Base-by-base conservation (phyloP, 2,329 filamentous ascomycete species). In the Aspergillus carbonarius region DNA sequence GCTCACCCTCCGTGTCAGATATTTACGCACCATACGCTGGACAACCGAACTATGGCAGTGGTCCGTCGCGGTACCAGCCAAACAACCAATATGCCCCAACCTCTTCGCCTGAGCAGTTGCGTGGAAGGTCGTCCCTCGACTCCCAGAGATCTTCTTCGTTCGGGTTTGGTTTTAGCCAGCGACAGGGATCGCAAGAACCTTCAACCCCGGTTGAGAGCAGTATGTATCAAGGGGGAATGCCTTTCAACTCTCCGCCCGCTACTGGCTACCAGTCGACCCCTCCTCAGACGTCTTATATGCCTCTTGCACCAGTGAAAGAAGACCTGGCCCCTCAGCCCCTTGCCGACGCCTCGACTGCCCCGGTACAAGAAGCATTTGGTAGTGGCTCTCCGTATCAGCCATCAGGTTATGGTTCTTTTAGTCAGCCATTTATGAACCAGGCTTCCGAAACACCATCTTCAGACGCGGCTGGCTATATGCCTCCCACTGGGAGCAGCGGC, bases 1-100 rank as follows among this genome's bases (percentile, higher is more conserved):
- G 89, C 42, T 86, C 88, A 2, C 87, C 89, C 3, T 95, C 90
- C 4, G 83, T 81, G 15, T 86, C 91, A 47, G 93, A 97, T 65
- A 76, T 90, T 5, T 96, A 95, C 70, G 88, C 87, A 10, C 77
- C 81, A 5, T 85, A 83, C 67, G 75, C 77, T 40, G 73, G 64
- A 6, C 72, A 70, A 50, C 67, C 71, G 54, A 72, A 73, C 51
- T 67, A 72, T 30, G 57, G 64, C 52, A 68, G 72, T 63, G 66
- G 70, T 2, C 62, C 71, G 59, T 79, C 78, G 52, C 74, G 76
- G 47, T 81, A 81, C 67, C 73, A 78, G 46, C 77, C 79, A 9
- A 72, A 69, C 37, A 74, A 67, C 49, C 73, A 78, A 46, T 79
- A 81, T 63, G 77, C 79, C 3, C 76, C 81, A 4, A 79, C 77